Base-by-base conservation (phyloP, 768 basidiomycete species). In the Antrodiella citrinella region DNA sequence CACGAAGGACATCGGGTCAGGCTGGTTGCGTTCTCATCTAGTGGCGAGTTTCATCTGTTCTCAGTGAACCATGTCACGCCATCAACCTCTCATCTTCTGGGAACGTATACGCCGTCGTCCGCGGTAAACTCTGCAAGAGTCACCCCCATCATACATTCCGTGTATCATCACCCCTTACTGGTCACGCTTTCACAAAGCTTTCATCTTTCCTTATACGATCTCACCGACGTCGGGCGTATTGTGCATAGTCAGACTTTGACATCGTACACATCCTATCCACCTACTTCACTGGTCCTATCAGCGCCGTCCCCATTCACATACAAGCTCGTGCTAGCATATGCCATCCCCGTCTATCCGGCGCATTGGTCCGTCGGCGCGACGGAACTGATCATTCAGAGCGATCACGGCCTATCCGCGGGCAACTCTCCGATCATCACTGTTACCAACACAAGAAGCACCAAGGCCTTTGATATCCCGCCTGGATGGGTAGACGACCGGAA, bases 321-420 rank as follows among this genome's bases (percentile, higher is more conserved):
- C 68, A 90, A 83, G 61, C 74, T 91, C 46, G 70, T 91, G 22
- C 65, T 91, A 57, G 79, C 82, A 15, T 89, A 90, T 65, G 72
- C 86, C 18, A 71, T 81, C 26, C 87, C 86, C 24, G 82, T 91
- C 40, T 91, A 86, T 62, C 89, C 89, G 3, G 71, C 72, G 15
- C 90, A 91, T 62, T 91, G 85, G 85, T 81, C 82, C 21, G 76
- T 82, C 24, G 86, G 85, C 25, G 81, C 78, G 3, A 86, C 87
- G 7, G 89, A 91, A 59, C 68, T 91, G 35, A 73, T 86, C 45
- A 85, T 91, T 43, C 73, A 78, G 62, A 51, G 21, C 52, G 49
- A 50, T 24, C 19, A 15, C 30, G 30, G 7, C 7, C n/a, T n/a
- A n/a, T 7, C 7, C 15, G 30, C 30, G 7, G 30, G 30, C 7